A percentile compares a stretch with the other conserved stretches of the same genome.
Evolutionary conservation across 129 eudicot genomes (phyloP).

Genomic region (Flaveria brownii): DNA sequence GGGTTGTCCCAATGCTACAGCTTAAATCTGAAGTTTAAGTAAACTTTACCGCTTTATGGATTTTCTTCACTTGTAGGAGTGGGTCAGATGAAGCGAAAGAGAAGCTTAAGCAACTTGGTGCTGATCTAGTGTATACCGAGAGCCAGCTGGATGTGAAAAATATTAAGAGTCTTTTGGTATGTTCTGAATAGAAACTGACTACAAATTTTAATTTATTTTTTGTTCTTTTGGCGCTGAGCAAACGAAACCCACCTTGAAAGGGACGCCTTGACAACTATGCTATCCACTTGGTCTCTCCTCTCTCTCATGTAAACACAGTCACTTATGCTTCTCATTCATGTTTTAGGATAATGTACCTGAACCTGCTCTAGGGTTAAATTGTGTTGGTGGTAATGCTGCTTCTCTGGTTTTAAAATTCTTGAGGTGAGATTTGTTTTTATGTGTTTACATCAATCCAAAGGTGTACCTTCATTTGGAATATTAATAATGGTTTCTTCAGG

Average conservation of each 20-base stretch:
- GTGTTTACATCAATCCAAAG: conserved; percentile 5
- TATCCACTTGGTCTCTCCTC: background rate
- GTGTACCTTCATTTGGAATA: background rate
- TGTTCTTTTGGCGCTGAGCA: background rate
- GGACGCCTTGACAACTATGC: background rate
- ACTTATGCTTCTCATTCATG: conserved; percentile 6
- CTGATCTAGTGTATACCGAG: conserved; percentile 83
- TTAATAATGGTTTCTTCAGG: conserved; percentile 47
- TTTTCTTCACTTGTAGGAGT: conserved; percentile 46
- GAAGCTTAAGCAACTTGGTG: conserved; percentile 81
- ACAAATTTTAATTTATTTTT: background rate
- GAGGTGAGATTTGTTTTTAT: conserved; percentile 48
- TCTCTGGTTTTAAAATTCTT: conserved; percentile 82
- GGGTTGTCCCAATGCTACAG: background rate
- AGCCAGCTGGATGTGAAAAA: conserved; percentile 76
- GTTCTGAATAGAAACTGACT: background rate
- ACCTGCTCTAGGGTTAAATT: conserved; percentile 87
- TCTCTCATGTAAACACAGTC: background rate
- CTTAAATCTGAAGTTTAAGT: background rate
- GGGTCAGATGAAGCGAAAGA: conserved; percentile 87
- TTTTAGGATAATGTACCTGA: conserved; percentile 68
- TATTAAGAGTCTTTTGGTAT: conserved; percentile 76
- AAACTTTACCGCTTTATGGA: conserved; percentile 8
- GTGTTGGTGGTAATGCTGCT: conserved; percentile 99
- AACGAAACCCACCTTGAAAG: background rate